Evolutionary conservation across 352 stramenopile genomes (phyloP), one percentile per base, ranked within the genome.

Genomic region (Phytophthora megakarya): DNA sequence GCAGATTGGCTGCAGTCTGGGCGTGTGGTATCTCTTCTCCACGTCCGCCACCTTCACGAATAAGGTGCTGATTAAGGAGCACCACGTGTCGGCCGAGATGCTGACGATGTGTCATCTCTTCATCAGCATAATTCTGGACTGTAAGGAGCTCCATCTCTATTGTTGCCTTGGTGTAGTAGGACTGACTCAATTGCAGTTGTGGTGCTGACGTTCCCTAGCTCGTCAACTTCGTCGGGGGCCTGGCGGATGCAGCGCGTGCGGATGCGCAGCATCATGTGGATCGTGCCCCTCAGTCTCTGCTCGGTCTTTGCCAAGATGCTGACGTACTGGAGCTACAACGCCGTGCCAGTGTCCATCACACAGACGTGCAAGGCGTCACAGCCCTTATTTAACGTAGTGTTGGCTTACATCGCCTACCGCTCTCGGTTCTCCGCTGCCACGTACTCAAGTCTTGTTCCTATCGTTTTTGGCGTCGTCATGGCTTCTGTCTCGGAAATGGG

Each of bases 241-340:
- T 93, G 81, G 81, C 73, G 78, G 4, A 81, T 93, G 68, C 82
- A 93, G 71, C 57, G 76, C 35, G 65, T 90, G 22, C 75, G 72
- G 3, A 67, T 90, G 26, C 74, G 72, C 61, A 92, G 75, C 22
- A 78, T 94, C 44, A 21, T 92, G 56, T 90, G 73, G 78, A 89
- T 95, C 61, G 44, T 90, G 32, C 87, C 87, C 30, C 72, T 95
- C 44, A 94, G 85, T 69, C 65, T 95, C 42, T 89, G 88, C 50
- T 84, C 85, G 4, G 81, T 95, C n/a, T 67, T 90, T 42, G 73
- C 74, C 60, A 95, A 94, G 59, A 83, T 86, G 55, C 59, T 95
- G 16, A 95, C 87, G 28, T 95, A 95, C 71, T 95, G 87, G 87
- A 95, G 87, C 70, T 95, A 95, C 66, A 84, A 90, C 58, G 85